These are phyloP conservation scores for Carpinus fangiana DNA, from an alignment of 306 rosid genomes.

Conservation along the genomic window DNA sequence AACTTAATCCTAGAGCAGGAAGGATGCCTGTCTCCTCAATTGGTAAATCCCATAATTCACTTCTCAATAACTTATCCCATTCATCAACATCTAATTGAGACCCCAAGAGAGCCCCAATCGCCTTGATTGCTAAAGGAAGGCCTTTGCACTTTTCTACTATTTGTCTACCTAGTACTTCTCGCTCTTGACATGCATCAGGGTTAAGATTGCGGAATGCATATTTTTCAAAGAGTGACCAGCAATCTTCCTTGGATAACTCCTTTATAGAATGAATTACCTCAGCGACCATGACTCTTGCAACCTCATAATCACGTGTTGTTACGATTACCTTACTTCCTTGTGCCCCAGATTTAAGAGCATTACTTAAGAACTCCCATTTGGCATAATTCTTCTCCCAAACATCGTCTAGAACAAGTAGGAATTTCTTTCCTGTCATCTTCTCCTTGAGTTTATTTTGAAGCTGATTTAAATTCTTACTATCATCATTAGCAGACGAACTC, in stretches of 20 bases:
- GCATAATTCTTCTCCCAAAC: slow-evolving; percentile 10
- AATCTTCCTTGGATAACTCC: background rate
- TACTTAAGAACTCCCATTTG: slow-evolving; percentile 13
- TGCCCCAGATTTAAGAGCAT: background rate
- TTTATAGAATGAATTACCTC: background rate
- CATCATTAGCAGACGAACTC: background rate
- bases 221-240: slow-evolving; percentile 14
- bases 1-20: slow-evolving; percentile 14
- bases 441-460: background rate
- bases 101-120: too few relatives aligned
- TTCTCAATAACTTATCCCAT: too few relatives aligned
- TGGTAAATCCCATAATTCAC: too few relatives aligned
- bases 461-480: background rate
- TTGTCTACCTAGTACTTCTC: slow-evolving; percentile 1
- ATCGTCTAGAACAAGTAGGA: slow-evolving; percentile 5
- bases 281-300: background rate
- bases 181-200: background rate
- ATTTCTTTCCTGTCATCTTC: background rate
- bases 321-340: slow-evolving; percentile 21
- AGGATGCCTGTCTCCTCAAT: background rate
- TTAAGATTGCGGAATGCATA: slow-evolving; percentile 9
- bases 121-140: slow-evolving; percentile 16
- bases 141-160: slow-evolving; percentile 20
- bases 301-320: slow-evolving; percentile 1
- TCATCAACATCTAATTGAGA: too few relatives aligned